Percentiles rank a stretch among this genome's conserved stretches.
phyloP scores from a whole-genome alignment of 768 basidiomycete genomes.

The Termitomyces sp. region DNA sequence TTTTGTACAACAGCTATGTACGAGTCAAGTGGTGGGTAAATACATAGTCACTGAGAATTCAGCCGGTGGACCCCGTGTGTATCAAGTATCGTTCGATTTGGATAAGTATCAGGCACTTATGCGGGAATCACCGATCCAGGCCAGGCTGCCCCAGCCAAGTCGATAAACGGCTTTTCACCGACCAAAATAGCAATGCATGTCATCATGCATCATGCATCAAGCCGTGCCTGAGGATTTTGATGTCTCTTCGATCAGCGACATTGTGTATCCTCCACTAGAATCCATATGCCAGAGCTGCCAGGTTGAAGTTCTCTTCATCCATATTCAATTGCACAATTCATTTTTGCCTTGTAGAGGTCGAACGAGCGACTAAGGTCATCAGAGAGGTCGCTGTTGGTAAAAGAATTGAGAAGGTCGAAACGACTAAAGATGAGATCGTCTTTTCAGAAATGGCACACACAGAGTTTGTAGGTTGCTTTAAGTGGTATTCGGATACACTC shows the following conservation, averaged over 20 bases:
- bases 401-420: conserved; percentile 49
- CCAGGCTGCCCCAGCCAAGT: no score
- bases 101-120: no score
- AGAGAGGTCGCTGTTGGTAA: conserved; percentile 46
- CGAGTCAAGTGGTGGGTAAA: neutral
- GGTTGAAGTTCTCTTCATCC: conserved; percentile 24
- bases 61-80: no score
- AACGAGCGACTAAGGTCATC: conserved; percentile 56
- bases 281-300: conserved; percentile 49
- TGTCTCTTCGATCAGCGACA: no score
- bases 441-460: conserved; percentile 49
- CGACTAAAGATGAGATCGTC: conserved; percentile 56
- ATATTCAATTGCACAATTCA: neutral
- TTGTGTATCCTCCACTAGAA: neutral
- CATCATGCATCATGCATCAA: no score
- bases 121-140: no score
- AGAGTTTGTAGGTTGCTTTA: conserved; percentile 51
- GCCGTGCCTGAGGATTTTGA: no score
- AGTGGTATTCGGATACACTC: neutral
- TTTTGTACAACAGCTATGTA: neutral
- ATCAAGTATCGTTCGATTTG: no score
- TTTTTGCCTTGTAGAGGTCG: conserved; percentile 47
- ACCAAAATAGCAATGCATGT: no score
- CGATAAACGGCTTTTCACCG: no score
- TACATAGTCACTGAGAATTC: neutral